A percentile compares a stretch with the other conserved stretches of the same genome.
These are phyloP conservation scores for Lyophyllum decastes DNA, from an alignment of 768 basidiomycete genomes.

Conservation along the genomic window DNA sequence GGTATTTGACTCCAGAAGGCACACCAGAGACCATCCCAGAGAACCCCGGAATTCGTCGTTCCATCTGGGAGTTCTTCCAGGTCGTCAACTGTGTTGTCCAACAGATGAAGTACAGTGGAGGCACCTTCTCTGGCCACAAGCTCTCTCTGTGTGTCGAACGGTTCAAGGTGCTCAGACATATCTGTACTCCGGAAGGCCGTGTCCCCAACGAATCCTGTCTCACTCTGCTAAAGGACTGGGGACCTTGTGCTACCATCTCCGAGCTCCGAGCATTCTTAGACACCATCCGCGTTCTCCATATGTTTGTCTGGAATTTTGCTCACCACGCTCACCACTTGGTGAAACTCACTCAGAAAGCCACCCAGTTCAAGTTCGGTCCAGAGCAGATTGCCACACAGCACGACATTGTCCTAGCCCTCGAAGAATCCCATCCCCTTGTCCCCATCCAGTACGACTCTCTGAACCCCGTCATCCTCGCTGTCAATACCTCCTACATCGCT, in stretches of 20 bases:
- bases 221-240: conserved; percentile 24
- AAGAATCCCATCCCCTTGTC: background rate
- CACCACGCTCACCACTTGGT: conserved; percentile 17
- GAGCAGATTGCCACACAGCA: conserved; percentile 13
- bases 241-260: conserved; percentile 12
- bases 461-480: conserved; percentile 31
- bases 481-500: conserved; percentile 34
- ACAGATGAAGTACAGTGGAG: conserved; percentile 33
- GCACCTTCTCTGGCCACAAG: conserved; percentile 39
- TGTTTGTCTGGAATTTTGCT: conserved; percentile 28
- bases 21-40: conserved; percentile 33
- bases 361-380: conserved; percentile 30
- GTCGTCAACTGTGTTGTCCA: conserved; percentile 38
- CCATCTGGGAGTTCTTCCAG: conserved; percentile 40
- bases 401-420: background rate
- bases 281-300: conserved; percentile 22
- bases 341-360: conserved; percentile 19
- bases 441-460: conserved; percentile 24
- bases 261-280: conserved; percentile 33
- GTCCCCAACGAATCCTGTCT: conserved; percentile 19
- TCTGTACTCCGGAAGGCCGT: conserved; percentile 35
- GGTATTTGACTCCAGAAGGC: conserved; percentile 28
- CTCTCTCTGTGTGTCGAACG: conserved; percentile 26
- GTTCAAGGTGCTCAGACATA: conserved; percentile 35
- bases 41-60: conserved; percentile 35